Percentiles rank a stretch among this genome's conserved stretches.
These are phyloP conservation scores for Fusarium nygamai DNA, from an alignment of 2,329 filamentous ascomycete species.

Conservation along the genomic window DNA sequence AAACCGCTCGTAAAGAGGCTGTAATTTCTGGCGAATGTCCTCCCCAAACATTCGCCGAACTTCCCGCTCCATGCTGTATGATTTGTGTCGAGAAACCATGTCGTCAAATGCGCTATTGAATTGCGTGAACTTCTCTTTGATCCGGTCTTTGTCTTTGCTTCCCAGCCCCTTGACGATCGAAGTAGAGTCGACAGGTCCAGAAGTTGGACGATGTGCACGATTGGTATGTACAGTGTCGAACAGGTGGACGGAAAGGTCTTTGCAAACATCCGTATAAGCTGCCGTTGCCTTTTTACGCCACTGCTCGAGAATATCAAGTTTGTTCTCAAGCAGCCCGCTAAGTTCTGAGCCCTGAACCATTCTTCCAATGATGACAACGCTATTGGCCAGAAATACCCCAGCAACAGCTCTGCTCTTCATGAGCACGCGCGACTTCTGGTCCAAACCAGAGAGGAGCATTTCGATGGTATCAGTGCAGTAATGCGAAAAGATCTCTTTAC, in stretches of 20 bases:
- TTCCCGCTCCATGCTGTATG: constrained; percentile 89
- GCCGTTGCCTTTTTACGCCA: constrained; percentile 89
- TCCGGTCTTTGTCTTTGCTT: constrained; percentile 93
- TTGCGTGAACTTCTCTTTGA: constrained; percentile 93
- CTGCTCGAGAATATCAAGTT: constrained; percentile 74
- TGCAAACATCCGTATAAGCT: constrained; percentile 87
- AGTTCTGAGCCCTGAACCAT: constrained; percentile 86
- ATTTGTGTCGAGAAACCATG: constrained; percentile 82
- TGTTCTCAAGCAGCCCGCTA: constrained; percentile 72
- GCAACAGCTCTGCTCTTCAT: constrained; percentile 82
- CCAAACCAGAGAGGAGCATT: constrained; percentile 77
- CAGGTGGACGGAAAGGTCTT: constrained; percentile 84
- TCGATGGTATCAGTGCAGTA: constrained; percentile 93
- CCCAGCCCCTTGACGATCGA: constrained; percentile 84
- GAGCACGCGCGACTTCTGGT: constrained; percentile 75
- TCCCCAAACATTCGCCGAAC: constrained; percentile 82
- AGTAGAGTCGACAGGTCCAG: constrained; percentile 80
- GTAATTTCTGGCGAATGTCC: constrained; percentile 90
- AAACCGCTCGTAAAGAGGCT: constrained; percentile 93
- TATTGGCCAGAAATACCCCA: constrained; percentile 93
- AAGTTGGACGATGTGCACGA: constrained; percentile 75
- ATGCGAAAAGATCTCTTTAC: constrained; percentile 85
- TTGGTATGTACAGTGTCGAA: constrained; percentile 94
- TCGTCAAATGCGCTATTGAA: constrained; percentile 95
- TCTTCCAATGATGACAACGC: constrained; percentile 83